Percentiles rank a stretch among this genome's conserved stretches.
These are phyloP conservation scores for Erysimum pusillum DNA, from an alignment of 441 rosid genomes.

Conservation along the genomic window DNA sequence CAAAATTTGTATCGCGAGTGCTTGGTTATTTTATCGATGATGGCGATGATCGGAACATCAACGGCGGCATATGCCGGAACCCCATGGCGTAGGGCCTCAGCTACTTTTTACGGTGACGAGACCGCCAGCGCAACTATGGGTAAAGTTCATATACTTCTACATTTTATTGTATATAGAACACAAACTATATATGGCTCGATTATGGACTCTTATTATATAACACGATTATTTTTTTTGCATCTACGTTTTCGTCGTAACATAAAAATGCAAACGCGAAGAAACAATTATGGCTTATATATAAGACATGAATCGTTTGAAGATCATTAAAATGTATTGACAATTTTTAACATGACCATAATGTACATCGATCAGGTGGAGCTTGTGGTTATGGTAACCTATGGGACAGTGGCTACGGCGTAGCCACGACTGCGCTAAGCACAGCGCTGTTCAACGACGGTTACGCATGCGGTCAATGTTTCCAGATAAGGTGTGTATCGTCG, in stretches of 20 bases:
- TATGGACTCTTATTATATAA: not conserved
- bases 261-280: not conserved
- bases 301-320: not conserved
- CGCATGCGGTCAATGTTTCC: conserved; percentile 77
- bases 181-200: not conserved
- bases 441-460: conserved; percentile 69
- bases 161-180: not conserved
- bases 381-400: conserved; percentile 83
- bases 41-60: conserved; percentile 42
- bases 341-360: not conserved
- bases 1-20: conserved; percentile 45
- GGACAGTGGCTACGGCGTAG: conserved; percentile 65
- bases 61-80: conserved; percentile 52
- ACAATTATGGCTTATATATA: not conserved
- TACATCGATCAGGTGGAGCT: conserved; percentile 69
- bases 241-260: not conserved
- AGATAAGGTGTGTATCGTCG: conserved; percentile 64
- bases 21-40: conserved; percentile 34
- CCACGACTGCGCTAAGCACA: conserved; percentile 74
- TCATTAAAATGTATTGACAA: not conserved
- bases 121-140: conserved; percentile 77
- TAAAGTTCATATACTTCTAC: conserved; percentile 33
- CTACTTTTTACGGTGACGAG: conserved; percentile 90
- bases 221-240: not conserved
- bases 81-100: conserved; percentile 66